Evolutionary conservation across 2,329 filamentous ascomycete species (phyloP).

Genomic region (Sclerotinia minor): DNA sequence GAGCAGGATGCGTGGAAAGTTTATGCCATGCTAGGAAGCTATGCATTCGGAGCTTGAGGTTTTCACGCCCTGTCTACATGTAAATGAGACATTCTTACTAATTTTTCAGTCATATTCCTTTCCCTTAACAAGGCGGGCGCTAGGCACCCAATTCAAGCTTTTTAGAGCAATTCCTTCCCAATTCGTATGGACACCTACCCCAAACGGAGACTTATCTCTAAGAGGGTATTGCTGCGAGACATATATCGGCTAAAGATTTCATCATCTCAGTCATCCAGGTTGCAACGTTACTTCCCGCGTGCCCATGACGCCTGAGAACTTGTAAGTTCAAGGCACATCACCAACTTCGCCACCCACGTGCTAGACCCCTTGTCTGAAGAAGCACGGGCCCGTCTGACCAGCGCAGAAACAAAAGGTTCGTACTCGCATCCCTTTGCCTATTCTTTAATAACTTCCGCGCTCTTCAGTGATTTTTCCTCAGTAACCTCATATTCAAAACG

Average conservation of each 20-base stretch:
- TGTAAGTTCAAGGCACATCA: neutral
- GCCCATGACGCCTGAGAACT: neutral
- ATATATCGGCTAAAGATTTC: neutral
- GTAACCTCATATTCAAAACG: too few species aligned
- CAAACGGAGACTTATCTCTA: neutral
- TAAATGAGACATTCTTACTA: neutral
- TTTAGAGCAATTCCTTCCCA: neutral
- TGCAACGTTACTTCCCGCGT: neutral
- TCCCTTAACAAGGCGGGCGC: neutral
- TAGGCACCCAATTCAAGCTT: neutral
- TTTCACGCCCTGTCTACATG: neutral
- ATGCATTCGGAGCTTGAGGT: slow-evolving; percentile 27
- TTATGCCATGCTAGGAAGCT: slow-evolving; percentile 29
- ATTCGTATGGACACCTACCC: neutral
- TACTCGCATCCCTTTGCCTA: neutral
- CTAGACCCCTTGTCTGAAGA: neutral
- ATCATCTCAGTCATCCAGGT: neutral
- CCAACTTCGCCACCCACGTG: neutral
- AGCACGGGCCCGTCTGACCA: neutral
- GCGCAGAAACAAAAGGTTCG: neutral
- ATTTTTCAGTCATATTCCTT: neutral
- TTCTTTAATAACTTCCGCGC: neutral
- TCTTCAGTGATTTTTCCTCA: neutral
- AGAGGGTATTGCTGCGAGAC: neutral
- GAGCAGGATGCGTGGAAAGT: slow-evolving; percentile 24